Percentiles rank a stretch among this genome's conserved stretches.
These are phyloP conservation scores for Neurospora sp. DNA, from an alignment of 2,329 filamentous ascomycete genomes.

Conservation along the genomic window DNA sequence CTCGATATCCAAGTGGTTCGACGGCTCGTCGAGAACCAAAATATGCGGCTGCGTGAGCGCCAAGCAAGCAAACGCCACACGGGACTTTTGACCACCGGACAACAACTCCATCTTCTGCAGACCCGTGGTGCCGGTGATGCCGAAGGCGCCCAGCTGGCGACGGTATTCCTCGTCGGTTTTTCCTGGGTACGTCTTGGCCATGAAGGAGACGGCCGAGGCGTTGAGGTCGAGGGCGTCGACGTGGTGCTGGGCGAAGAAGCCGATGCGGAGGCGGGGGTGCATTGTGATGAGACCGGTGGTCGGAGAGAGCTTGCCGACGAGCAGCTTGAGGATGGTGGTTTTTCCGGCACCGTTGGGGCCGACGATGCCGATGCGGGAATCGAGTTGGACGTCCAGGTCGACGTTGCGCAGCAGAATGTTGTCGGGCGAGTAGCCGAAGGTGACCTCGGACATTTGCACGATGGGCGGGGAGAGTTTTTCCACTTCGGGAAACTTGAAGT, in stretches of 20 bases:
- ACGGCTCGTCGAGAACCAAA: slow-evolving; percentile 94
- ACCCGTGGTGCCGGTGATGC: slow-evolving; percentile 87
- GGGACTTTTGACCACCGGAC: slow-evolving; percentile 95
- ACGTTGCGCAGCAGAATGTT: slow-evolving; percentile 75
- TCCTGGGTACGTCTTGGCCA: slow-evolving; percentile 85
- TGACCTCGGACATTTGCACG: slow-evolving; percentile 89
- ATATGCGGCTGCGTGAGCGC: slow-evolving; percentile 93
- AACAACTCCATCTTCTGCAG: slow-evolving; percentile 91
- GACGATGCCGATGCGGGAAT: slow-evolving; percentile 98
- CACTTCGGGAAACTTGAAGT: slow-evolving; percentile 95
- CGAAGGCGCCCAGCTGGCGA: slow-evolving; percentile 82
- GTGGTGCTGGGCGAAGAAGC: slow-evolving; percentile 98
- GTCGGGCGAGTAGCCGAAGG: slow-evolving; percentile 78
- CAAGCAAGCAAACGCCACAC: slow-evolving; percentile 95
- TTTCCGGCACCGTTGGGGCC: slow-evolving; percentile 98
- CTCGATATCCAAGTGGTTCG: slow-evolving; percentile 97
- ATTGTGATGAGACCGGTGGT: slow-evolving; percentile 75
- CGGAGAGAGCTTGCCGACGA: slow-evolving; percentile 75
- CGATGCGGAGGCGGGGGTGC: slow-evolving; percentile 79
- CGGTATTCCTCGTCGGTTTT: slow-evolving; percentile 95
- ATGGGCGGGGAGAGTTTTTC: slow-evolving; percentile 97
- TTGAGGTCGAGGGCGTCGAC: slow-evolving; percentile 91
- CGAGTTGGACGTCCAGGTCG: slow-evolving; percentile 92
- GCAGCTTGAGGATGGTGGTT: slow-evolving; percentile 95
- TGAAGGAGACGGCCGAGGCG: slow-evolving; percentile 85